Evolutionary conservation across 2,329 filamentous ascomycete species (phyloP), one percentile per base, ranked within the genome.

Genomic region (Aspergillus sp.): DNA sequence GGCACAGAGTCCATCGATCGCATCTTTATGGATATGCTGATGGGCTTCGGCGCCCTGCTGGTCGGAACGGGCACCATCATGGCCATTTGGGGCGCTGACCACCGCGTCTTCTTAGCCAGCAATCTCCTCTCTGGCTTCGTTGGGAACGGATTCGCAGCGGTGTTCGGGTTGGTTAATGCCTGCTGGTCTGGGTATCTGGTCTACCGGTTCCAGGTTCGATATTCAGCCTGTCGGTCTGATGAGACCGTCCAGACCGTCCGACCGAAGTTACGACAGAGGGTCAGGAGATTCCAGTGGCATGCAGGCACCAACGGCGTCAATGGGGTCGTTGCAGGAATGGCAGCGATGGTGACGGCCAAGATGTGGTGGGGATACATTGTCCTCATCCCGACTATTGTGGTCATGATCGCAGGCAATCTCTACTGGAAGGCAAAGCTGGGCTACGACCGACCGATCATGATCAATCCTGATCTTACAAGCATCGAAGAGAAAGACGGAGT

Each of bases 81-180:
- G 76, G 83, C 83, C 9, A 83, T 84, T 15, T 79, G 72, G 1
- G 82, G 83, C 1, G 77, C 73, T 0, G 73, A 83, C 49, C 68
- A 31, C 0, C 58, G 37, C 0, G 73, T 84, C 0, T 85, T 69
- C 55, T 4, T 69, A 0, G 77, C 79, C 0, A 83, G 79, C 63
- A 85, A 85, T 55, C 66, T 84, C 2, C 66, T 85, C 0, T 84
- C 82, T 0, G 83, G 83, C 1, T 84, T 84, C 58, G 72, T 85
- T 17, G 83, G 83, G 2, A 85, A 85, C 57, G 71, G 76, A 0
- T 76, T 80, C 1, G 76, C 80, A 2, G 80, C 81, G 0, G 23
- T 79, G 0, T 85, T 79, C 47, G 82, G 81, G 2, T 52, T 84
- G 0, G 54, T 77, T 43, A 85, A 83, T 63, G 74, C 76, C 0